phyloP scores from a whole-genome alignment of 1,139 yeast genomes.

The Yamadazyma taylorii region DNA sequence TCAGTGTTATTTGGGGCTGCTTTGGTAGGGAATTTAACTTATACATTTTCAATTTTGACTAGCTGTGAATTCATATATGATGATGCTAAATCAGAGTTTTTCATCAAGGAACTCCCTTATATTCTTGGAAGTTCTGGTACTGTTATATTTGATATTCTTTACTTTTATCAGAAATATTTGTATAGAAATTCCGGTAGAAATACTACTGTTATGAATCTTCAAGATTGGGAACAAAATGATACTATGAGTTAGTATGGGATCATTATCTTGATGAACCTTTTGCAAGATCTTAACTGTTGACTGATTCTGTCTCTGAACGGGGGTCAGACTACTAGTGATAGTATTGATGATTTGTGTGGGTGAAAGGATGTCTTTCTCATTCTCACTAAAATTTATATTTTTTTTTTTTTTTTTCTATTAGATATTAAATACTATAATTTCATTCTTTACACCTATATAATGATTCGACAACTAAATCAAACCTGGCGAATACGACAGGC shows the following conservation, averaged over 20 bases:
- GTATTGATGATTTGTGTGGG: too few species aligned
- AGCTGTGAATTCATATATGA: slow-evolving; percentile 38
- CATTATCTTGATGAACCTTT: too few species aligned
- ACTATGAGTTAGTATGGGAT: not conserved
- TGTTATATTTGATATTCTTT: slow-evolving; percentile 69
- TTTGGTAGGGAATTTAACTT: slow-evolving; percentile 75
- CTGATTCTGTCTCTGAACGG: too few species aligned
- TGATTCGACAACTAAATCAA: slow-evolving; percentile 5
- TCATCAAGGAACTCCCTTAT: slow-evolving; percentile 75
- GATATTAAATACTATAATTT: too few species aligned
- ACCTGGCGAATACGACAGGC: too few species aligned
- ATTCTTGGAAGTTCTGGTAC: slow-evolving; percentile 88
- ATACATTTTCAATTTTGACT: slow-evolving; percentile 71
- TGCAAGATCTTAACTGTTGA: too few species aligned
- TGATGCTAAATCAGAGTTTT: slow-evolving; percentile 45
- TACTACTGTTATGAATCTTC: slow-evolving; percentile 28
- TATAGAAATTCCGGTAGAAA: slow-evolving; percentile 31
- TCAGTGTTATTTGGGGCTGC: slow-evolving; percentile 80
- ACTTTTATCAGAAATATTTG: slow-evolving; percentile 63
- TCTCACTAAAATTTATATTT: slow-evolving; percentile 4
- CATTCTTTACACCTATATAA: too few species aligned
- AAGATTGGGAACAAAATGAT: slow-evolving; percentile 13
- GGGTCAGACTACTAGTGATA: too few species aligned
- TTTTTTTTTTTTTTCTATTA: too few species aligned
- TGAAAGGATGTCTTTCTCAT: not conserved